Evolutionary conservation across 306 rosid genomes (phyloP).

Genomic region (Cicer cuneatum): DNA sequence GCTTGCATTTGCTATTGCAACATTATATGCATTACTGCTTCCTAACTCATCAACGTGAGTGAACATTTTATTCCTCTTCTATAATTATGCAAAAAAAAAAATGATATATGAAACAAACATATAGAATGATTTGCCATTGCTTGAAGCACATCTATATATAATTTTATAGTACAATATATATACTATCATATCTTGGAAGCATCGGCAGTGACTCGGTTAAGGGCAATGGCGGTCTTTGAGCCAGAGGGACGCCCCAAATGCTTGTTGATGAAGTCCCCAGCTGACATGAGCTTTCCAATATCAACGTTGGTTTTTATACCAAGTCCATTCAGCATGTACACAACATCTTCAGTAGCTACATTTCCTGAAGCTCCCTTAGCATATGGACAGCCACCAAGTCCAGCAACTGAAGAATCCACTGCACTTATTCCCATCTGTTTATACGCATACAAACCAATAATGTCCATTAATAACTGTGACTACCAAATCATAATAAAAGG

Average conservation of each 20-base stretch:
- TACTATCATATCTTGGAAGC: slow-evolving; percentile 62
- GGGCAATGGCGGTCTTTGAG: slow-evolving; percentile 81
- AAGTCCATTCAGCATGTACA: slow-evolving; percentile 86
- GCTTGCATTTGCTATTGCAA: slow-evolving; percentile 22
- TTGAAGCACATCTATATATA: slow-evolving; percentile 29
- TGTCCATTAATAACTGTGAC: slow-evolving; percentile 37
- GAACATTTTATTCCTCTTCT: slow-evolving; percentile 30
- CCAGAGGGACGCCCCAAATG: slow-evolving; percentile 73
- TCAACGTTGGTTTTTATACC: slow-evolving; percentile 82
- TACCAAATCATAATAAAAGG: slow-evolving; percentile 10
- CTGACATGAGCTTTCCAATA: slow-evolving; percentile 70
- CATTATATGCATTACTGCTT: slow-evolving; percentile 20
- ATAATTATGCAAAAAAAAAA: slow-evolving; percentile 12
- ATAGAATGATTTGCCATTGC: slow-evolving; percentile 20
- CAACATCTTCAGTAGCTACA: slow-evolving; percentile 91
- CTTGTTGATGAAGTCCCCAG: slow-evolving; percentile 82
- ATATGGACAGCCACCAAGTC: slow-evolving; percentile 54
- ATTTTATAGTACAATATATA: not conserved
- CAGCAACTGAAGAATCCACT: slow-evolving; percentile 52
- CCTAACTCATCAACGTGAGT: slow-evolving; percentile 27
- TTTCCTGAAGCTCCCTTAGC: slow-evolving; percentile 60
- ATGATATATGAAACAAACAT: slow-evolving; percentile 1
- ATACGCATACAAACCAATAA: slow-evolving; percentile 39
- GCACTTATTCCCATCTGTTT: slow-evolving; percentile 64
- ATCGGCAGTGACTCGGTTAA: slow-evolving; percentile 58